Percentiles rank a stretch among this genome's conserved stretches.
Evolutionary conservation across 345 rosid species (phyloP).

Genomic region (Euphorbia pulcherrima): DNA sequence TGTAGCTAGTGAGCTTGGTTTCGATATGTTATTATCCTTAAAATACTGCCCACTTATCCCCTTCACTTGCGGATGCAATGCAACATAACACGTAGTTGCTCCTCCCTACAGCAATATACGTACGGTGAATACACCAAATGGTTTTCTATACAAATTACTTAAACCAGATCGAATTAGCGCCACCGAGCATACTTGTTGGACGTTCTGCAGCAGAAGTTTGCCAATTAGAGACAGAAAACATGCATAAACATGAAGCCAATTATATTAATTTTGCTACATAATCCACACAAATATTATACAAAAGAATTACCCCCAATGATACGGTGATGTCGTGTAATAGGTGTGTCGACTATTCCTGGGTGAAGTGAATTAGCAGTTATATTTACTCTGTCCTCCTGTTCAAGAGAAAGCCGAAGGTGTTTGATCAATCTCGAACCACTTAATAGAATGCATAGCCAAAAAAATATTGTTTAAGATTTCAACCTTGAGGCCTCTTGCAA

Average conservation of each 20-base stretch:
- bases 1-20: conserved; percentile 36
- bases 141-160: too few species aligned
- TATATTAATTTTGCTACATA: too few species aligned
- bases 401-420: too few species aligned
- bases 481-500: conserved; percentile 69
- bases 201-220: conserved; percentile 36
- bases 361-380: conserved; percentile 1
- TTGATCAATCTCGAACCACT: too few species aligned
- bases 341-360: background rate
- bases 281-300: too few species aligned
- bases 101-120: conserved; percentile 45
- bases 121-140: too few species aligned
- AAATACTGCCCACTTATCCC: conserved; percentile 52
- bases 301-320: background rate
- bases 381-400: background rate
- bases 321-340: background rate
- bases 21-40: conserved; percentile 39
- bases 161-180: background rate
- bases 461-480: too few species aligned
- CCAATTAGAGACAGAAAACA: conserved; percentile 25
- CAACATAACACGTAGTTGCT: conserved; percentile 68
- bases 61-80: conserved; percentile 55
- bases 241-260: background rate
- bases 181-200: conserved; percentile 39
- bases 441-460: too few species aligned